phyloP scores from a whole-genome alignment of 75 land plant genomes.

The Isoetes taiwanensis region DNA sequence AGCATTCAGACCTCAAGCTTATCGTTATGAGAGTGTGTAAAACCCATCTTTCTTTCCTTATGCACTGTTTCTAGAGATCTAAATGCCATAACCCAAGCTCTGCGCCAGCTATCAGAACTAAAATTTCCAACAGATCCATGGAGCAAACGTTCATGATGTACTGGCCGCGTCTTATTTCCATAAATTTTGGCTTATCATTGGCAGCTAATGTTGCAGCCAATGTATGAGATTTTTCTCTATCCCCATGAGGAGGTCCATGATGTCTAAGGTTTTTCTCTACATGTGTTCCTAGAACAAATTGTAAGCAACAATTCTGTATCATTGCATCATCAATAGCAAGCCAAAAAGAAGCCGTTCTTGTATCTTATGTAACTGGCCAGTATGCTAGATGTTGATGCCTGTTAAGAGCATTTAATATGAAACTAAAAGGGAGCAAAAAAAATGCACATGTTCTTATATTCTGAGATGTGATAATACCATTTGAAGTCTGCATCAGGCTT shows the following conservation, averaged over 20 bases:
- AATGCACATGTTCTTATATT: too few relatives aligned
- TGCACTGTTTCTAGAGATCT: conserved; percentile 23
- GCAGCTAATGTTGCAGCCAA: conserved; percentile 18
- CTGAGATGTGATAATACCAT: conserved; percentile 12
- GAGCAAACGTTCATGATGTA: conserved; percentile 30
- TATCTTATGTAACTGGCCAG: conserved; percentile 37
- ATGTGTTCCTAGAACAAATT: conserved; percentile 36
- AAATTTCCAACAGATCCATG: conserved; percentile 37
- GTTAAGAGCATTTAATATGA: background rate
- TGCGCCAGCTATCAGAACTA: conserved; percentile 31
- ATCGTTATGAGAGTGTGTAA: too few relatives aligned
- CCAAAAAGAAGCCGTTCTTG: conserved; percentile 40
- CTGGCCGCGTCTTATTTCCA: conserved; percentile 29
- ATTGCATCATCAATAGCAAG: conserved; percentile 32
- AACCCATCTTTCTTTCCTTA: conserved; percentile 25
- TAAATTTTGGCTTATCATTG: conserved; percentile 19
- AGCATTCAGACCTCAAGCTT: too few relatives aligned
- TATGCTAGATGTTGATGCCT: conserved; percentile 44
- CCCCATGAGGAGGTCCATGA: conserved; percentile 31
- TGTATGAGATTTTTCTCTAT: conserved; percentile 35
- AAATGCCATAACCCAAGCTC: conserved; percentile 39
- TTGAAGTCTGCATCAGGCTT: conserved; percentile 32
- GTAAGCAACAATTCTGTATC: conserved; percentile 34
- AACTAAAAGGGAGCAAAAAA: background rate
- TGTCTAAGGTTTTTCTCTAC: conserved; percentile 22